These are phyloP conservation scores for Teunomyces kruisii DNA, from an alignment of 805 yeast genomes.

Conservation along the genomic window DNA sequence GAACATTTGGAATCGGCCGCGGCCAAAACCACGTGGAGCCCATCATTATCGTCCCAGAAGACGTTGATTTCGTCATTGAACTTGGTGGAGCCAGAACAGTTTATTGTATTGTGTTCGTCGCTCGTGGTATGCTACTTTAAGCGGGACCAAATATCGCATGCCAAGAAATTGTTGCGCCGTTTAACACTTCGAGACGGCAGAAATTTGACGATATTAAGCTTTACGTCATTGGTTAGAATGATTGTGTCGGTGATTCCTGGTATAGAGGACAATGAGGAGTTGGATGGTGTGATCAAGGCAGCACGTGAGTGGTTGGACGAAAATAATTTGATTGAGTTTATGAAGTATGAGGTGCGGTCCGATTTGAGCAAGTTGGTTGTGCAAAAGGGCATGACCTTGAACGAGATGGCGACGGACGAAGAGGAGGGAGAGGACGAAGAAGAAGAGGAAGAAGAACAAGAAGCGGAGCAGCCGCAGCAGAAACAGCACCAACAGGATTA, in stretches of 20 bases:
- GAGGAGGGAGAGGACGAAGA: conserved; percentile 6
- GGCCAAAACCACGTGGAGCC: conserved; percentile 1
- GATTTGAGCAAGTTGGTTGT: conserved; percentile 31
- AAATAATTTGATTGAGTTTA: conserved; percentile 12
- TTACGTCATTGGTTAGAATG: conserved; percentile 30
- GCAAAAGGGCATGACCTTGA: conserved; percentile 30
- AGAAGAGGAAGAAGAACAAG: background rate
- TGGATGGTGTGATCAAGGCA: conserved; percentile 28
- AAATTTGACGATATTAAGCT: conserved; percentile 29
- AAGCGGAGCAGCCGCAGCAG: no score
- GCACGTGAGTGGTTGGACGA: conserved; percentile 33
- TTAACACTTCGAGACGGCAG: conserved; percentile 17
- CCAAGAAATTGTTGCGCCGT: conserved; percentile 22
- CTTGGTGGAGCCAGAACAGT: conserved; percentile 34
- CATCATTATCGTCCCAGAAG: conserved; percentile 12
- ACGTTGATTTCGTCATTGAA: conserved; percentile 30
- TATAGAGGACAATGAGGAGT: conserved; percentile 19
- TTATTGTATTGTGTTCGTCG: conserved; percentile 28
- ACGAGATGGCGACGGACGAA: conserved; percentile 20
- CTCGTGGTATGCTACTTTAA: conserved; percentile 22
- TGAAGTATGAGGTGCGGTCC: conserved; percentile 24
- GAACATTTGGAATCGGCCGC: conserved; percentile 4
- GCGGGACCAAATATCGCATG: conserved; percentile 17
- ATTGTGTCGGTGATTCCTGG: conserved; percentile 16
- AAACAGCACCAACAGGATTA: no score